Conservation (phyloP, 164 flowering plant genomes). For the Berberis vulgaris region DNA sequence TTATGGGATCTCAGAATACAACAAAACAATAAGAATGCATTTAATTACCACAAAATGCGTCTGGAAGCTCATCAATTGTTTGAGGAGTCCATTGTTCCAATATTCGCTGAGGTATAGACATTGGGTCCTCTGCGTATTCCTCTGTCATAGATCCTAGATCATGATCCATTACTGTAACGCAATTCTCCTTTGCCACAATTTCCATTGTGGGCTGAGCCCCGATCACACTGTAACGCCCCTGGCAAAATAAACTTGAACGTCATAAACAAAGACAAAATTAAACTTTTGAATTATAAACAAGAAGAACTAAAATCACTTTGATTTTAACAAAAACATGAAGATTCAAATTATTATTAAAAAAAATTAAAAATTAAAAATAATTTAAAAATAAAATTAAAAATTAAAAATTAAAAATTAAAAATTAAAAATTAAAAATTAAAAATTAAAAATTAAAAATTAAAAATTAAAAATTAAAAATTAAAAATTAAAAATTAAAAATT, state of each 20-base stretch:
- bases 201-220: slow-evolving; percentile 87
- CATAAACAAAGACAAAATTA: background rate
- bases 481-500: too few species aligned
- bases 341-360: too few species aligned
- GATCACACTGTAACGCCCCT: slow-evolving; percentile 84
- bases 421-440: too few species aligned
- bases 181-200: slow-evolving; percentile 69
- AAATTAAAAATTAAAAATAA: background rate
- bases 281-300: too few species aligned
- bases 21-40: background rate
- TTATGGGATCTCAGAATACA: background rate
- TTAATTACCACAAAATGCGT: slow-evolving; percentile 65
- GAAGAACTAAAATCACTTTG: too few species aligned
- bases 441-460: too few species aligned
- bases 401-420: too few species aligned
- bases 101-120: slow-evolving; percentile 50
- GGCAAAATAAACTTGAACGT: slow-evolving; percentile 13
- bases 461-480: too few species aligned
- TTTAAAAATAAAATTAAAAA: background rate
- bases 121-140: slow-evolving; percentile 68
- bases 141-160: slow-evolving; percentile 45
- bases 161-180: slow-evolving; percentile 73
- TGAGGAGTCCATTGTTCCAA: slow-evolving; percentile 72
- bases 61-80: slow-evolving; percentile 62
- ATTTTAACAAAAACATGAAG: too few species aligned